Conservation (phyloP, 1,139 yeast genomes). For the Suhomyces atakaporum region DNA sequence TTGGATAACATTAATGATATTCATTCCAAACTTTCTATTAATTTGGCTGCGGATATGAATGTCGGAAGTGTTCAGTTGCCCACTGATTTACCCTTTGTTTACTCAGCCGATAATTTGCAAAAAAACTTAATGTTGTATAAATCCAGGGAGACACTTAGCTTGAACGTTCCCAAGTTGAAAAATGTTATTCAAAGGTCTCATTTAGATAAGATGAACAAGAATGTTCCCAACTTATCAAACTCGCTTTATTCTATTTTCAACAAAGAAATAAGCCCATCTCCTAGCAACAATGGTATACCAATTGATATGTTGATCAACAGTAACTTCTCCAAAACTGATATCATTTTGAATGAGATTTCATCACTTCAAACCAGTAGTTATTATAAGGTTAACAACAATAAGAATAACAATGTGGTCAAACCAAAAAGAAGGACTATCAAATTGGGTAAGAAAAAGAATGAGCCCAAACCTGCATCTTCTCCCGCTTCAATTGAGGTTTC, state of each 20-base stretch:
- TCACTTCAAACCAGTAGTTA: conserved; percentile 49
- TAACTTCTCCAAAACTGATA: conserved; percentile 35
- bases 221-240: conserved; percentile 41
- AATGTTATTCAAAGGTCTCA: conserved; percentile 59
- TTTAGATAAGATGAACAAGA: conserved; percentile 43
- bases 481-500: conserved; percentile 6
- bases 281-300: conserved; percentile 38
- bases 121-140: conserved; percentile 70
- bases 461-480: conserved; percentile 10
- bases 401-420: conserved; percentile 30
- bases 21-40: conserved; percentile 30
- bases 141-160: conserved; percentile 75
- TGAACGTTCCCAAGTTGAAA: conserved; percentile 60
- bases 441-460: conserved; percentile 29
- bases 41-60: conserved; percentile 9
- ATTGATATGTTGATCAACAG: conserved; percentile 34
- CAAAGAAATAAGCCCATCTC: conserved; percentile 15
- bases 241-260: conserved; percentile 34
- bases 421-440: conserved; percentile 55
- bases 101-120: conserved; percentile 54
- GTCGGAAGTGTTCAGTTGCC: conserved; percentile 9
- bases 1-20: conserved; percentile 39
- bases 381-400: conserved; percentile 33
- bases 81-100: conserved; percentile 15
- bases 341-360: conserved; percentile 47